Base-by-base conservation (phyloP, 1,284 basidiomycete genomes). In the Earliella scabrosa region DNA sequence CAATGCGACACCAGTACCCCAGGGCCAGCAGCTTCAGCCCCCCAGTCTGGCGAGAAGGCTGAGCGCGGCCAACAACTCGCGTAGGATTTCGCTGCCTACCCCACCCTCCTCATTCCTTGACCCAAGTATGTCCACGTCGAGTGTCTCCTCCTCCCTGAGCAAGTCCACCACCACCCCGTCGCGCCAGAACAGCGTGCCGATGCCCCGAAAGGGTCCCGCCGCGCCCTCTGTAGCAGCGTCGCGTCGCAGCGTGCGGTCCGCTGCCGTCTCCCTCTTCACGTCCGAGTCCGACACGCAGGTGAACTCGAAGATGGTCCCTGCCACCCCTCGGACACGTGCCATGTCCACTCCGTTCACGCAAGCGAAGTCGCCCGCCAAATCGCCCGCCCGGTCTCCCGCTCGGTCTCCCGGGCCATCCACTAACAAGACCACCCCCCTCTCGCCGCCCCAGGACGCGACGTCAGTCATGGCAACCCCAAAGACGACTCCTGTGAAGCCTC, bases 271-370 rank as follows among this genome's bases (percentile, higher is more conserved):
- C 32, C 59, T 71, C 35, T 65, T 68, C 47, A 64, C 68, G 39
- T 45, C 60, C 38, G 65, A 60, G 52, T 58, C 68, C 61, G 58
- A 67, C 52, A 48, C 58, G 52, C 45, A 62, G 6, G 66, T 65
- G 51, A 68, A 71, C 64, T 39, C 29, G 59, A 56, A 64, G 49
- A 56, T 59, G 57, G 67, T 71, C 48, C 76, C 77, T 16, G 67
- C 75, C 11, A 68, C 68, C 11, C 73, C 78, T 61, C 71, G 73
- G 52, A 58, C 67, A 66, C 68, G 74, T 61, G 65, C 71, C 26
- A 60, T 65, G 63, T 71, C 68, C 47, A 65, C 69, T 54, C 61
- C 66, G 21, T 62, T 62, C 45, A 50, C 57, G 34, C 38, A 63
- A 43, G 46, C 56, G 24, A 61, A 34, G 64, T 65, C 26, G 45